Conservation (phyloP, 1,139 yeast species). For the Scheffersomyces cryptocercus region DNA sequence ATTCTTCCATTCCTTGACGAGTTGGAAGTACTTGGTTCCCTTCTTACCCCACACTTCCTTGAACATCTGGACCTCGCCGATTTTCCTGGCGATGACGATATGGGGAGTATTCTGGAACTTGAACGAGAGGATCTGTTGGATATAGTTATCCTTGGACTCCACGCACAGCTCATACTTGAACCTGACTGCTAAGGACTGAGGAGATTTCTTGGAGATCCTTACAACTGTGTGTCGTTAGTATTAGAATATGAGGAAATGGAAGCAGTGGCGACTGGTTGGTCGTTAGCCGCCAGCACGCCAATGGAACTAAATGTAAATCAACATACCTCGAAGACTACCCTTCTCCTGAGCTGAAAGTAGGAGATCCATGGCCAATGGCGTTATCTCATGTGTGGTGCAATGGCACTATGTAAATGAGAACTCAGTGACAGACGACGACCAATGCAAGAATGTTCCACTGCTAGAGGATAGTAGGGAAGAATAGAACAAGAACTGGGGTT, state of each 20-base stretch:
- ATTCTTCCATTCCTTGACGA: slow-evolving; percentile 33
- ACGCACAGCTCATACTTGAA: slow-evolving; percentile 20
- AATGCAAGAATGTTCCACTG: too few relatives aligned
- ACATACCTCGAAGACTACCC: slow-evolving; percentile 27
- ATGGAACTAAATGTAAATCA: background rate
- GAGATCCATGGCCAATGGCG: slow-evolving; percentile 15
- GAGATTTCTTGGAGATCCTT: slow-evolving; percentile 7
- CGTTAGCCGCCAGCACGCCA: too few relatives aligned
- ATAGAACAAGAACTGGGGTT: too few relatives aligned
- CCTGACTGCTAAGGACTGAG: slow-evolving; percentile 2
- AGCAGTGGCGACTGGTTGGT: too few relatives aligned
- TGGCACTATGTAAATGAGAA: too few relatives aligned
- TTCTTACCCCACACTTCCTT: slow-evolving; percentile 16
- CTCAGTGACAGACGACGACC: too few relatives aligned
- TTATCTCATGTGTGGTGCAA: background rate
- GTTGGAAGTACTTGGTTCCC: slow-evolving; percentile 15
- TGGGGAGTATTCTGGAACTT: slow-evolving; percentile 20
- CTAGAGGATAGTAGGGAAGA: too few relatives aligned
- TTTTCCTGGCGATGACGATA: slow-evolving; percentile 27
- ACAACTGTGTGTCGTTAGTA: slow-evolving; percentile 10
- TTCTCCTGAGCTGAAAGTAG: slow-evolving; percentile 20
- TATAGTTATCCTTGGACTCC: slow-evolving; percentile 16
- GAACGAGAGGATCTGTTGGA: slow-evolving; percentile 22
- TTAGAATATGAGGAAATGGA: too few relatives aligned
- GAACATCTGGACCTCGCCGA: slow-evolving; percentile 35